These are phyloP conservation scores for Leccinum cinnamomeum DNA, from an alignment of 1,284 basidiomycete species.

Conservation along the genomic window DNA sequence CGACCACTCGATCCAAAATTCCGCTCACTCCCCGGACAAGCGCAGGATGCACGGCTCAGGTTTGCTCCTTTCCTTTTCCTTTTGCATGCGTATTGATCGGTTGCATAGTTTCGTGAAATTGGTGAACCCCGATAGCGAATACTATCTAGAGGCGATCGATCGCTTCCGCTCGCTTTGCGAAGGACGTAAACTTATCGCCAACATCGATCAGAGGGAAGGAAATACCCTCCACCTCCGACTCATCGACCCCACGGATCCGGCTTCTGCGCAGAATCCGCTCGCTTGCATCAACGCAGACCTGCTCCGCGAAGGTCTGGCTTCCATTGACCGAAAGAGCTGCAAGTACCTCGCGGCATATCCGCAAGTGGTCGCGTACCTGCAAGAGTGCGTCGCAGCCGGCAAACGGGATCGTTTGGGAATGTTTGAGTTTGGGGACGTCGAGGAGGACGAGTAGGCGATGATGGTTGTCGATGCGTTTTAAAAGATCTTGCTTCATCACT, in stretches of 20 bases:
- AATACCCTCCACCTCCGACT: slow-evolving; percentile 79
- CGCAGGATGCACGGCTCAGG: slow-evolving; percentile 81
- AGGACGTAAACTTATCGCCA: slow-evolving; percentile 87
- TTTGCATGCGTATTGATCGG: slow-evolving; percentile 7
- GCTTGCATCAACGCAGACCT: slow-evolving; percentile 84
- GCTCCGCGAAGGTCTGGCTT: slow-evolving; percentile 75
- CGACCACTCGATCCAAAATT: slow-evolving; percentile 86
- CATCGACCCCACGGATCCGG: slow-evolving; percentile 80
- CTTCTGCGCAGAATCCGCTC: slow-evolving; percentile 63
- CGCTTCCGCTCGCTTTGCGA: slow-evolving; percentile 85
- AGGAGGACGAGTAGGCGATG: slow-evolving; percentile 57
- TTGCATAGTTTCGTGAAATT: slow-evolving; percentile 79
- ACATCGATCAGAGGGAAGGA: slow-evolving; percentile 84
- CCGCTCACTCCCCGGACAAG: slow-evolving; percentile 81
- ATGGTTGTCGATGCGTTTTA: slow-evolving; percentile 15
- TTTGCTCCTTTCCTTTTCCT: slow-evolving; percentile 25
- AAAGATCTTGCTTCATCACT: slow-evolving; percentile 6
- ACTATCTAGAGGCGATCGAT: slow-evolving; percentile 80
- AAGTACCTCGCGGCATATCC: slow-evolving; percentile 74
- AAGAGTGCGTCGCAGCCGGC: slow-evolving; percentile 61
- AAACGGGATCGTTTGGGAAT: slow-evolving; percentile 80
- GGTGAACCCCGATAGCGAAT: slow-evolving; percentile 76
- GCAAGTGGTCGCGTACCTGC: slow-evolving; percentile 64
- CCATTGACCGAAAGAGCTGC: slow-evolving; percentile 76
- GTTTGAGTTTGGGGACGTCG: slow-evolving; percentile 86